These are phyloP conservation scores for Davidsoniella australis DNA, from an alignment of 2,329 filamentous ascomycete species.

Conservation along the genomic window DNA sequence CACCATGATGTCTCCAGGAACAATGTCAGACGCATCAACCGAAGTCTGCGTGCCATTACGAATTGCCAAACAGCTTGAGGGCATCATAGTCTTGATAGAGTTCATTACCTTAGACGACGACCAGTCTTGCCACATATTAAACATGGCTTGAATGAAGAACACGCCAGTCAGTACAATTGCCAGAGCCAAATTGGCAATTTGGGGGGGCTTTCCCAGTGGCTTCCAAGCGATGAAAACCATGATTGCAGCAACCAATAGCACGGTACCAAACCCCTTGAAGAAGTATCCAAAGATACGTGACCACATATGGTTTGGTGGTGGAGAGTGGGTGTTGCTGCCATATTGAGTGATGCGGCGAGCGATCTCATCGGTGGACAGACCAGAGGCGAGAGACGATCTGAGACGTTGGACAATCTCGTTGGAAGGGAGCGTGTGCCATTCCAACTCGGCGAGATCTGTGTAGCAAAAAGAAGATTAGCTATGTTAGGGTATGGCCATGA, in stretches of 20 bases:
- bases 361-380: constrained; percentile 43
- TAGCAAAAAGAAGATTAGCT: neutral
- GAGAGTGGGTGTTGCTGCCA: constrained; percentile 50
- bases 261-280: constrained; percentile 59
- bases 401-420: constrained; percentile 44
- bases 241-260: constrained; percentile 50
- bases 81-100: constrained; percentile 66
- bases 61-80: constrained; percentile 57
- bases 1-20: constrained; percentile 82
- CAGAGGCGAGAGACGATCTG: constrained; percentile 35
- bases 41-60: constrained; percentile 58
- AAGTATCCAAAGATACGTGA: constrained; percentile 42
- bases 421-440: constrained; percentile 47
- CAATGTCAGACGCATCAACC: constrained; percentile 85
- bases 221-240: constrained; percentile 65
- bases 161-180: constrained; percentile 57
- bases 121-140: constrained; percentile 59
- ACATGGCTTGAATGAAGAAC: constrained; percentile 51
- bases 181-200: constrained; percentile 51
- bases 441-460: constrained; percentile 41
- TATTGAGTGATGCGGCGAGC: constrained; percentile 37
- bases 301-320: constrained; percentile 43
- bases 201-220: constrained; percentile 54
- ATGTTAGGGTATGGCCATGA: neutral
- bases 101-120: constrained; percentile 62